A percentile compares a stretch with the other conserved stretches of the same genome.
phyloP scores from a whole-genome alignment of 768 basidiomycete species.

The Russula sp. region DNA sequence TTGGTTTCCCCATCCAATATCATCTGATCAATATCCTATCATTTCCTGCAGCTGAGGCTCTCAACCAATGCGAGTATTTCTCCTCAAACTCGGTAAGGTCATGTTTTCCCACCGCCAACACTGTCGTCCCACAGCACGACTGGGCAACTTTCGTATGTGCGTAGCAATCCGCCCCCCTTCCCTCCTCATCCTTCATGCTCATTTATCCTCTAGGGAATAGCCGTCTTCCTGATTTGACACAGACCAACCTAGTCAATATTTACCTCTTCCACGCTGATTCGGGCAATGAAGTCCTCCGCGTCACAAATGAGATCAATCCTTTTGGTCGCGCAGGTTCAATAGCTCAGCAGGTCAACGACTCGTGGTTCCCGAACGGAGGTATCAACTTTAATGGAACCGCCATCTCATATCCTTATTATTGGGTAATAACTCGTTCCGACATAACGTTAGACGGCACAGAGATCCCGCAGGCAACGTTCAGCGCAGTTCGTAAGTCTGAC shows the following conservation, averaged over 20 bases:
- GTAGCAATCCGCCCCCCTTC: conserved; percentile 30
- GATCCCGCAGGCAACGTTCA: conserved; percentile 64
- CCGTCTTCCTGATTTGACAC: conserved; percentile 55
- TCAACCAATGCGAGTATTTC: conserved; percentile 41
- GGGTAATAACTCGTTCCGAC: conserved; percentile 62
- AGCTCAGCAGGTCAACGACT: conserved; percentile 57
- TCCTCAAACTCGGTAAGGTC: conserved; percentile 69
- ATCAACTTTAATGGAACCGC: conserved; percentile 39
- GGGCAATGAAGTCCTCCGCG: conserved; percentile 39
- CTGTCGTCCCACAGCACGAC: conserved; percentile 59
- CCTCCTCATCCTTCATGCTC: conserved; percentile 13
- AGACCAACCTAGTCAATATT: conserved; percentile 59
- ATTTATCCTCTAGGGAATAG: conserved; percentile 57
- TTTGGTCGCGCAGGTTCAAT: conserved; percentile 47
- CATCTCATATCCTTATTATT: conserved; percentile 65
- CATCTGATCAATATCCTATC: conserved; percentile 7
- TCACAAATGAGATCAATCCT: conserved; percentile 37
- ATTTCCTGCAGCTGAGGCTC: conserved; percentile 32
- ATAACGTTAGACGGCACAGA: conserved; percentile 49
- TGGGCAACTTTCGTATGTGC: conserved; percentile 76
- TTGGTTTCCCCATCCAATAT: not conserved
- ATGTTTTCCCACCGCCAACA: conserved; percentile 59
- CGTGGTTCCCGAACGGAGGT: conserved; percentile 61
- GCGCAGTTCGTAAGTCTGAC: conserved; percentile 66
- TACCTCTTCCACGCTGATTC: conserved; percentile 75